Percentiles rank a stretch among this genome's conserved stretches.
Evolutionary conservation across 805 yeast species (phyloP).

Genomic region (Spathaspora gorwiae): DNA sequence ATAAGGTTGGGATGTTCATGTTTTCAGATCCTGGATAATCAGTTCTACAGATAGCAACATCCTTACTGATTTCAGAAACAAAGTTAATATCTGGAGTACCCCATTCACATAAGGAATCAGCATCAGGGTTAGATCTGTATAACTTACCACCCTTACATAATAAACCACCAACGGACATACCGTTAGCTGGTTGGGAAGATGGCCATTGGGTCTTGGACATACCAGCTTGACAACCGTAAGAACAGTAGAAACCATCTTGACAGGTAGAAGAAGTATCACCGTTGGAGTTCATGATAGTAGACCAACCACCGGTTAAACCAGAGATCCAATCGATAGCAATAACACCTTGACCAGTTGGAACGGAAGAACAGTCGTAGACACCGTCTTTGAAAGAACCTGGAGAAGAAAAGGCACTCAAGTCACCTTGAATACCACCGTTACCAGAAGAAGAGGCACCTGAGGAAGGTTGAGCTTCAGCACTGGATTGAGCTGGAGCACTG

Average conservation of each 20-base stretch:
- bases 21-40: constrained; percentile 99
- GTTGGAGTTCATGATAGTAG: constrained; percentile 63
- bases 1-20: constrained; percentile 92
- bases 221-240: constrained; percentile 98
- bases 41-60: constrained; percentile 92
- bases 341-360: constrained; percentile 85
- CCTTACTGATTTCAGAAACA: constrained; percentile 55
- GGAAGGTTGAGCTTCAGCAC: constrained; percentile 16
- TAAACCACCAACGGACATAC: constrained; percentile 93
- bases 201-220: constrained; percentile 99
- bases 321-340: constrained; percentile 53
- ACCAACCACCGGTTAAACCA: constrained; percentile 70
- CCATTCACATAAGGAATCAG: constrained; percentile 80
- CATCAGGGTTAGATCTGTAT: constrained; percentile 65
- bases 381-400: constrained; percentile 77
- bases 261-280: constrained; percentile 66
- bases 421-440: constrained; percentile 46
- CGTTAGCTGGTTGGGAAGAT: constrained; percentile 74
- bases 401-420: constrained; percentile 48
- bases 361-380: constrained; percentile 54
- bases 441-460: constrained; percentile 27
- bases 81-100: constrained; percentile 70
- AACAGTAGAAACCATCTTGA: constrained; percentile 88
- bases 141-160: constrained; percentile 79
- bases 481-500: constrained; percentile 6